phyloP scores from a whole-genome alignment of 441 rosid species.

The Hypseocharis bilobata region DNA sequence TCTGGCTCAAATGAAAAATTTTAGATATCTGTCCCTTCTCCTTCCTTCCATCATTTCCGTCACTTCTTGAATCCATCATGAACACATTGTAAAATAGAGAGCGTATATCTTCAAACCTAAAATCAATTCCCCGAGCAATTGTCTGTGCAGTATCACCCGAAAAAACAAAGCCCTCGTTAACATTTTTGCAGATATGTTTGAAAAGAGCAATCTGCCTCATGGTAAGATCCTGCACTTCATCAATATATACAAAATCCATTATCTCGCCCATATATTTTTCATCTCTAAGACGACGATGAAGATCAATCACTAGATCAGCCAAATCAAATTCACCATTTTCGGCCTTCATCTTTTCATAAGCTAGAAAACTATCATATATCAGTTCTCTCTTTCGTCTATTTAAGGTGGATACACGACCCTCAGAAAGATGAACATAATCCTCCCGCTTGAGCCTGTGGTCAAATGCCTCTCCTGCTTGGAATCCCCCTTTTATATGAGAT shows the following conservation, averaged over 20 bases:
- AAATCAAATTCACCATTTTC: slow-evolving; percentile 40
- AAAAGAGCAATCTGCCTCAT: slow-evolving; percentile 48
- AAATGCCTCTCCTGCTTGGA: slow-evolving; percentile 17
- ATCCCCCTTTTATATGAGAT: slow-evolving; percentile 50
- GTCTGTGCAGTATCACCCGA: slow-evolving; percentile 50
- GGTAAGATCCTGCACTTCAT: slow-evolving; percentile 61
- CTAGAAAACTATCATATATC: slow-evolving; percentile 33
- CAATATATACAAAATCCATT: slow-evolving; percentile 46
- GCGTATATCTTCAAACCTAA: slow-evolving; percentile 31
- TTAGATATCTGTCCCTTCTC: slow-evolving; percentile 37
- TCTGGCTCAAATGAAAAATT: slow-evolving; percentile 37
- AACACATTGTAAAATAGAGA: slow-evolving; percentile 33
- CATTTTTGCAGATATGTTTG: slow-evolving; percentile 36
- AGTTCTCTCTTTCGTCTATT: slow-evolving; percentile 23
- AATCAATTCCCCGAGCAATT: slow-evolving; percentile 31
- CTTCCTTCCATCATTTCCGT: slow-evolving; percentile 14
- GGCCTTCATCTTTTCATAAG: slow-evolving; percentile 43
- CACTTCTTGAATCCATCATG: slow-evolving; percentile 23
- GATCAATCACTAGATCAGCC: slow-evolving; percentile 48
- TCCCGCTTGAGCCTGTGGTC: slow-evolving; percentile 26
- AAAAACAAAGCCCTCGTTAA: slow-evolving; percentile 42
- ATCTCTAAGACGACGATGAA: slow-evolving; percentile 32
- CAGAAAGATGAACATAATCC: slow-evolving; percentile 32
- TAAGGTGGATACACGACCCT: slow-evolving; percentile 31
- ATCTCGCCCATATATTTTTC: slow-evolving; percentile 23